These are phyloP conservation scores for Isabelozyma heimii DNA, from an alignment of 805 yeast species.

Conservation along the genomic window DNA sequence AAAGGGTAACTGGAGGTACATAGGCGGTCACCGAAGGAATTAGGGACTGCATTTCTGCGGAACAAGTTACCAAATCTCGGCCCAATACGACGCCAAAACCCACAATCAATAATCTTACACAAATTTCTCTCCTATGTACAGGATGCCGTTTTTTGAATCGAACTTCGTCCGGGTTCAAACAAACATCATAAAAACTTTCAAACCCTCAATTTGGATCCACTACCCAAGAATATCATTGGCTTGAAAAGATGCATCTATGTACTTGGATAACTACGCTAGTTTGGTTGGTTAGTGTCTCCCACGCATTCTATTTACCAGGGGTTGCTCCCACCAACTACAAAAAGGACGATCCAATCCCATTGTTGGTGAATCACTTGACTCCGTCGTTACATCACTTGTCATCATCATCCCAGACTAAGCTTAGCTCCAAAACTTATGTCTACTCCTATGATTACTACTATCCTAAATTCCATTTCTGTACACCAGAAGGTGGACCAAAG, in stretches of 20 bases:
- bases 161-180: neutral
- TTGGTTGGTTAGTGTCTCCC: conserved; percentile 6
- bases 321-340: conserved; percentile 91
- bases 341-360: conserved; percentile 67
- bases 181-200: neutral
- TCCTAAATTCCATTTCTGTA: conserved; percentile 79
- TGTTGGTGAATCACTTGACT: conserved; percentile 86
- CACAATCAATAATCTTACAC: no score
- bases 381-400: conserved; percentile 56
- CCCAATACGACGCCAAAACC: no score
- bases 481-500: conserved; percentile 60
- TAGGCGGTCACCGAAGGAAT: no score
- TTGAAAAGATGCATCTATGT: conserved; percentile 6
- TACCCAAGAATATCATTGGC: neutral
- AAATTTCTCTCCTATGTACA: no score
- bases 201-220: neutral
- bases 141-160: no score
- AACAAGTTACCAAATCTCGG: no score
- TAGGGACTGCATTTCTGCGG: no score
- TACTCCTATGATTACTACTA: conserved; percentile 83
- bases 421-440: conserved; percentile 51
- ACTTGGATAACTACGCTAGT: conserved; percentile 13
- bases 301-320: conserved; percentile 89
- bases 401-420: conserved; percentile 18
- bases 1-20: no score